These are phyloP conservation scores for Aotearoamyces nothofagi DNA, from an alignment of 2,329 filamentous ascomycete genomes.

Conservation along the genomic window DNA sequence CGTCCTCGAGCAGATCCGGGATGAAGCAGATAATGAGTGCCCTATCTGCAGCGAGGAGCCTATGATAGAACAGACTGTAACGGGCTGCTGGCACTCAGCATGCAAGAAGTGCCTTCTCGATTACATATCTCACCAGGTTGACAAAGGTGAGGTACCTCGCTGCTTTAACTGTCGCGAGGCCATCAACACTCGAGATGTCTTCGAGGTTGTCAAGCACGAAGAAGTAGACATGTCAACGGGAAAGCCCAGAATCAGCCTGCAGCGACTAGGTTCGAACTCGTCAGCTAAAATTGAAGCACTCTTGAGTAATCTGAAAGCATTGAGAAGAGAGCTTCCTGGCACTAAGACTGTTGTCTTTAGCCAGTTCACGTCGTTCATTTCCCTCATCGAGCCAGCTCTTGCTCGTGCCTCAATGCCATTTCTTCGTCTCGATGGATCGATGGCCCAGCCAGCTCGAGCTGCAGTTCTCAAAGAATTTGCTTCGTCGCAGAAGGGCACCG, in stretches of 20 bases:
- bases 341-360: slow-evolving; percentile 91
- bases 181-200: slow-evolving; percentile 72
- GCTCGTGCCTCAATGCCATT: slow-evolving; percentile 55
- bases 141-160: slow-evolving; percentile 58
- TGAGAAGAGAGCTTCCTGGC: slow-evolving; percentile 48
- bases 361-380: slow-evolving; percentile 93
- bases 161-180: slow-evolving; percentile 86
- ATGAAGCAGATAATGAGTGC: slow-evolving; percentile 78
- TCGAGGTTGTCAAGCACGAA: slow-evolving; percentile 78
- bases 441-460: slow-evolving; percentile 73
- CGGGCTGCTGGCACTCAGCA: slow-evolving; percentile 93
- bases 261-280: slow-evolving; percentile 47
- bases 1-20: slow-evolving; percentile 80
- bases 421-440: slow-evolving; percentile 82
- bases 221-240: slow-evolving; percentile 28
- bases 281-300: slow-evolving; percentile 82
- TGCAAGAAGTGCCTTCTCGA: slow-evolving; percentile 88
- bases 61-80: slow-evolving; percentile 89
- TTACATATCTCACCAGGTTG: slow-evolving; percentile 75
- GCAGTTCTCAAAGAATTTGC: slow-evolving; percentile 63
- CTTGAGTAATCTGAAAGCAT: slow-evolving; percentile 54
- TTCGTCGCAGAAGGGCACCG: slow-evolving; percentile 42
- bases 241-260: slow-evolving; percentile 39
- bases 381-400: slow-evolving; percentile 76
- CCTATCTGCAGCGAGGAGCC: slow-evolving; percentile 91